These are phyloP conservation scores for Pichia sp. DNA, from an alignment of 1,139 yeast genomes.

Conservation along the genomic window DNA sequence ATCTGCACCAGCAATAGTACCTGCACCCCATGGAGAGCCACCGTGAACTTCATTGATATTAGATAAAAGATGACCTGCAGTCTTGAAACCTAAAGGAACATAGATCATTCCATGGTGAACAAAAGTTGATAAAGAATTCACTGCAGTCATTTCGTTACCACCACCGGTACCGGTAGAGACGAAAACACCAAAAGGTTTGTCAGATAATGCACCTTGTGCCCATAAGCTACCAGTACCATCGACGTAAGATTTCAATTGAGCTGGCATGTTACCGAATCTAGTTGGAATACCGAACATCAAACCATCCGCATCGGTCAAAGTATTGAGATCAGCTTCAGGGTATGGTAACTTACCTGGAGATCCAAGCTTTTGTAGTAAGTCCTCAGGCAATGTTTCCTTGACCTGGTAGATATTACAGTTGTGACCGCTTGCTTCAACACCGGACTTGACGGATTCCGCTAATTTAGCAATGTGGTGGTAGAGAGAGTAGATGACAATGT, in stretches of 20 bases:
- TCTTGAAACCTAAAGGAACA: slow-evolving; percentile 72
- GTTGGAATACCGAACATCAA: slow-evolving; percentile 78
- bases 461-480: slow-evolving; percentile 68
- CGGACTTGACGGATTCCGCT: slow-evolving; percentile 62
- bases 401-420: slow-evolving; percentile 65
- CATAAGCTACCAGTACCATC: slow-evolving; percentile 74
- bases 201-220: slow-evolving; percentile 64
- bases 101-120: slow-evolving; percentile 71
- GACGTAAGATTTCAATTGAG: slow-evolving; percentile 76
- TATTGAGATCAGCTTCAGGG: slow-evolving; percentile 56
- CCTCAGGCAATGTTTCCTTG: slow-evolving; percentile 66
- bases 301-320: slow-evolving; percentile 58
- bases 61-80: slow-evolving; percentile 48
- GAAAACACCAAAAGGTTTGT: slow-evolving; percentile 69
- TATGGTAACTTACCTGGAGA: slow-evolving; percentile 61
- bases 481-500: slow-evolving; percentile 66
- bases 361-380: slow-evolving; percentile 51
- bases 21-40: slow-evolving; percentile 85
- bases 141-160: slow-evolving; percentile 67
- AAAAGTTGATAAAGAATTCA: slow-evolving; percentile 57
- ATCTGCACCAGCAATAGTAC: slow-evolving; percentile 67
- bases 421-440: slow-evolving; percentile 68
- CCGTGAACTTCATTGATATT: slow-evolving; percentile 67
- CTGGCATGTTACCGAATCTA: slow-evolving; percentile 72
- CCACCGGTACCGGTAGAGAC: slow-evolving; percentile 80